Percentiles rank a stretch among this genome's conserved stretches.
These are phyloP conservation scores for Metschnikowia borealis DNA, from an alignment of 805 yeast species.

Conservation along the genomic window DNA sequence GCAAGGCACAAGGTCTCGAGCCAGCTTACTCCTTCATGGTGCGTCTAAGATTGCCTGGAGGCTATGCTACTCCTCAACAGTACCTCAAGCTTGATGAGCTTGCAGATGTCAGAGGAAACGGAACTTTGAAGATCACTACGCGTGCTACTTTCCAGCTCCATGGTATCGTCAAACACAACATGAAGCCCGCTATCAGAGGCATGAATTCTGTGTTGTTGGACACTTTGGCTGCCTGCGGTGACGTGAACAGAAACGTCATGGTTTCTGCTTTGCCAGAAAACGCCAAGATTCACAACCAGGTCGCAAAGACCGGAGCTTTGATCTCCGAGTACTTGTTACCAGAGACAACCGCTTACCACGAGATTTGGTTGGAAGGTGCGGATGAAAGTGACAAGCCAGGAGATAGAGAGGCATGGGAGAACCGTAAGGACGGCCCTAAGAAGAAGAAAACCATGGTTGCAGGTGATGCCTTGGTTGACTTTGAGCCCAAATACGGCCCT, in stretches of 20 bases:
- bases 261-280: slow-evolving; percentile 84
- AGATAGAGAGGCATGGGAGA: slow-evolving; percentile 61
- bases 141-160: slow-evolving; percentile 97
- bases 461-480: slow-evolving; percentile 76
- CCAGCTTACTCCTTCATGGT: slow-evolving; percentile 98
- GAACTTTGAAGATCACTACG: slow-evolving; percentile 89
- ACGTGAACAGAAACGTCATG: slow-evolving; percentile 95
- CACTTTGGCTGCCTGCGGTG: slow-evolving; percentile 97
- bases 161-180: slow-evolving; percentile 85
- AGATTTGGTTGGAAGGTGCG: slow-evolving; percentile 89
- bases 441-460: slow-evolving; percentile 81
- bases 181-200: slow-evolving; percentile 88
- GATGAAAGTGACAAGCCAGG: slow-evolving; percentile 67
- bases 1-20: slow-evolving; percentile 88
- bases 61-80: slow-evolving; percentile 80
- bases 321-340: slow-evolving; percentile 86
- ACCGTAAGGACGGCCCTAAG: slow-evolving; percentile 69
- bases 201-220: slow-evolving; percentile 89
- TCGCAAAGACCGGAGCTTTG: slow-evolving; percentile 55
- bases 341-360: slow-evolving; percentile 91
- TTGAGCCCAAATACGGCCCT: slow-evolving; percentile 85
- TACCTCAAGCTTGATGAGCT: slow-evolving; percentile 84
- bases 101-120: slow-evolving; percentile 81
- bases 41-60: slow-evolving; percentile 92
- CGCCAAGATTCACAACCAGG: slow-evolving; percentile 74